These are phyloP conservation scores for Arabidopsis suecica DNA, from an alignment of 345 rosid species.

Conservation along the genomic window DNA sequence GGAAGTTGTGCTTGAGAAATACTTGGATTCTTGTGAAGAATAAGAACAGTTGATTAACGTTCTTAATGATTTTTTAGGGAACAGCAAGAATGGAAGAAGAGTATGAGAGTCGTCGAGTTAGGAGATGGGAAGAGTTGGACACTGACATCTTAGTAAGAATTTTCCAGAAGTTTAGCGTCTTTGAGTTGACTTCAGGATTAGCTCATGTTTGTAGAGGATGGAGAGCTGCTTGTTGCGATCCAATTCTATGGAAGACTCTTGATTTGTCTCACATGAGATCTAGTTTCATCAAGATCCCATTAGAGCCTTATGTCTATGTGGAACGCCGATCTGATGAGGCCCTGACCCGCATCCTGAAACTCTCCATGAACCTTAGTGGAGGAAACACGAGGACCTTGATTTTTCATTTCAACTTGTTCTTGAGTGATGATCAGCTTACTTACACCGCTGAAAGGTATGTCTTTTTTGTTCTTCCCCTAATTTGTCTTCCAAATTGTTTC, in stretches of 20 bases:
- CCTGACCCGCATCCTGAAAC: conserved; percentile 63
- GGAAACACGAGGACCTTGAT: conserved; percentile 65
- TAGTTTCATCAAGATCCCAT: conserved; percentile 71
- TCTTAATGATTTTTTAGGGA: conserved; percentile 18
- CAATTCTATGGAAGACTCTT: conserved; percentile 83
- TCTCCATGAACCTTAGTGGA: conserved; percentile 70
- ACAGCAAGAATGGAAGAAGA: conserved; percentile 54
- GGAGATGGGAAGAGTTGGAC: conserved; percentile 89
- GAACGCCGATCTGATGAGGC: conserved; percentile 58
- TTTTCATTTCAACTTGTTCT: conserved; percentile 65
- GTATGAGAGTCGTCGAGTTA: conserved; percentile 33
- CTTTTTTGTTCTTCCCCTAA: background rate
- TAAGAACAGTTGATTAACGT: background rate
- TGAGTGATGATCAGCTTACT: conserved; percentile 78
- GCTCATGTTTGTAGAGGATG: conserved; percentile 84
- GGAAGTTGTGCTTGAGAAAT: background rate
- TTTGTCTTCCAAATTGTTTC: background rate
- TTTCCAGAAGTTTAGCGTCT: conserved; percentile 61
- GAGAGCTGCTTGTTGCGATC: conserved; percentile 84
- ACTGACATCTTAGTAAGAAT: conserved; percentile 72
- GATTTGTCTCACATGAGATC: conserved; percentile 75
- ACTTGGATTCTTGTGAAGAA: background rate
- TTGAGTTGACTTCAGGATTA: conserved; percentile 64
- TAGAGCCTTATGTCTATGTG: conserved; percentile 81
- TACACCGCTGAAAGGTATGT: conserved; percentile 81